Evolutionary conservation across 2,329 filamentous ascomycete genomes (phyloP), one percentile per base, ranked within the genome.

Genomic region (Karstenula rhodostoma): DNA sequence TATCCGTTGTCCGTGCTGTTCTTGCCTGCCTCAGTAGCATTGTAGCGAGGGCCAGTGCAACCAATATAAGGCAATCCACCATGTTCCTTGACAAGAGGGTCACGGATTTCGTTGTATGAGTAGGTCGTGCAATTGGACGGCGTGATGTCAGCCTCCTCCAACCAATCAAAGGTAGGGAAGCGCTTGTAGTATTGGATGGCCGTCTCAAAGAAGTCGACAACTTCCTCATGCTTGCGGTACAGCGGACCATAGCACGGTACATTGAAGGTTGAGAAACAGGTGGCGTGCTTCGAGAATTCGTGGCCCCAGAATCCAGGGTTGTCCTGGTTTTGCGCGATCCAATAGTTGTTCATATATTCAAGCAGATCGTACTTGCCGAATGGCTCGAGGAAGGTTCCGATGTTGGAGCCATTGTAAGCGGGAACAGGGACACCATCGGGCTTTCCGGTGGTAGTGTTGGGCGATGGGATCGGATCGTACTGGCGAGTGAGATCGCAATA

Each of bases 221-320:
- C 82, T 25, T 90, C 88, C 61, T 84, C 78, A 74, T 89, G 84
- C 65, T 84, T 54, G 50, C 73, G 71, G 72, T 88, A 87, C 62
- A 81, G 70, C 5, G 87, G 85, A 0, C 86, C 86, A 74, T 89
- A 90, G 82, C 89, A 91, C 32, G 85, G 83, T 6, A 81, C 76
- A 69, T 90, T 86, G 71, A 90, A 90, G 61, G 85, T 89, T 49
- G 83, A 86, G 80, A 80, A 90, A 81, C 88, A 91, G 15, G 88
- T 90, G 2, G 83, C 88, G 75, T 89, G 87, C 80, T 90, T 90
- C 77, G 81, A 84, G 79, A 88, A 90, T 72, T 90, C 87, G 78
- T 90, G 87, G 42, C 77, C 88, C 87, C 88, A 90, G 77, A 91
- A 86, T 35, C 84, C 81, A 53, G 78, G 73, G 77, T 87, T 90